phyloP scores from a whole-genome alignment of 495 filamentous ascomycete genomes.

The Podospora comata region DNA sequence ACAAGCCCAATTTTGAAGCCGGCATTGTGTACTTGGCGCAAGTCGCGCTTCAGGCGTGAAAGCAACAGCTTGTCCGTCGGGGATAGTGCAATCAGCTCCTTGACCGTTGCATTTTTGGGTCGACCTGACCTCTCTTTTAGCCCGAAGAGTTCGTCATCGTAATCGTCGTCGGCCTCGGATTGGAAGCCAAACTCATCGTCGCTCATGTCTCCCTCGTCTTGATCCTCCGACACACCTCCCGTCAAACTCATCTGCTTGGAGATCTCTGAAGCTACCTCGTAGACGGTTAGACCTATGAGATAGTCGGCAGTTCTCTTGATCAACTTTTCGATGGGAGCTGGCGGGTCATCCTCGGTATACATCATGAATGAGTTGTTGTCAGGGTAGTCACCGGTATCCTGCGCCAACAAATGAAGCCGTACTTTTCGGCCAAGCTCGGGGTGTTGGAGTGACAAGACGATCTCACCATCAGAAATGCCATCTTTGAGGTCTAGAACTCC shows the following conservation, averaged over 20 bases:
- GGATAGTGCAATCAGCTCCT: not conserved
- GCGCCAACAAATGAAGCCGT: slow-evolving; percentile 22
- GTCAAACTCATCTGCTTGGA: slow-evolving; percentile 34
- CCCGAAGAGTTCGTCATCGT: slow-evolving; percentile 28
- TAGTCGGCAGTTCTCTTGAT: slow-evolving; percentile 18
- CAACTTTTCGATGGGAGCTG: slow-evolving; percentile 10
- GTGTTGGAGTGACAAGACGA: slow-evolving; percentile 31
- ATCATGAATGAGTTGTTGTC: slow-evolving; percentile 56
- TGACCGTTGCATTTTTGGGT: not conserved
- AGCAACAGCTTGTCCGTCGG: not conserved
- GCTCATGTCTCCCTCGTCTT: slow-evolving; percentile 33
- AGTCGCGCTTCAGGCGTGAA: slow-evolving; percentile 57
- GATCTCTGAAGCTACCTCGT: slow-evolving; percentile 47
- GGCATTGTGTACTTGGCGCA: slow-evolving; percentile 56
- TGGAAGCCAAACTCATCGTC: slow-evolving; percentile 29
- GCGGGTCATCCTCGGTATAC: slow-evolving; percentile 54
- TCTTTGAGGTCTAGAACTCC: slow-evolving; percentile 21
- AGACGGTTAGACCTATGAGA: slow-evolving; percentile 40
- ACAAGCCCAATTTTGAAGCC: slow-evolving; percentile 75
- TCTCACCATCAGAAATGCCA: slow-evolving; percentile 29
- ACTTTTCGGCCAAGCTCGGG: slow-evolving; percentile 19
- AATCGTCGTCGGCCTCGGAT: slow-evolving; percentile 31
- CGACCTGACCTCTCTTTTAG: not conserved
- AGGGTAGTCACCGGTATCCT: slow-evolving; percentile 64
- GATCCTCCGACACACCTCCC: slow-evolving; percentile 24